A percentile compares a stretch with the other conserved stretches of the same genome.
Conservation (phyloP, 345 rosid species). For the Clausena lansium region DNA sequence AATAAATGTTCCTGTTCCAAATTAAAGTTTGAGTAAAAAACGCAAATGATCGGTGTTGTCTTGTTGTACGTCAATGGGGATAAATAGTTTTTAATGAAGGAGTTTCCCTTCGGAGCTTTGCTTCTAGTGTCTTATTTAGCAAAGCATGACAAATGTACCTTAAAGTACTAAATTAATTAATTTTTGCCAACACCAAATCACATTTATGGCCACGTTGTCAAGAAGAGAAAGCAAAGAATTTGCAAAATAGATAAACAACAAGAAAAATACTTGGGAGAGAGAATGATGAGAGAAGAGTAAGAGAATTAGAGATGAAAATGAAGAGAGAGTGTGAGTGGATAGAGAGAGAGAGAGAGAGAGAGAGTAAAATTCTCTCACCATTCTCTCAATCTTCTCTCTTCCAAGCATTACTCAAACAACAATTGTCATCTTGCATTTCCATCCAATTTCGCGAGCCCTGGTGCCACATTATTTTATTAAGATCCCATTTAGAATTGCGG, state of each 20-base stretch:
- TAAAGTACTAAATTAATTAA: neutral
- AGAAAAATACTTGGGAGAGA: too few relatives aligned
- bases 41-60: neutral
- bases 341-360: too few relatives aligned
- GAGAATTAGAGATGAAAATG: too few relatives aligned
- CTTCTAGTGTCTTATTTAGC: too few relatives aligned
- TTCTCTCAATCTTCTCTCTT: too few relatives aligned
- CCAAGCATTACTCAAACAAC: too few relatives aligned
- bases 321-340: too few relatives aligned
- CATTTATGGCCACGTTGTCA: neutral
- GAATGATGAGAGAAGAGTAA: too few relatives aligned
- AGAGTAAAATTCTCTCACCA: too few relatives aligned
- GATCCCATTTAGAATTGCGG: too few relatives aligned
- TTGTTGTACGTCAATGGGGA: neutral
- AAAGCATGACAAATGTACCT: neutral
- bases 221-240: neutral
- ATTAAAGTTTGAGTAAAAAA: neutral
- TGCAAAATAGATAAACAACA: neutral
- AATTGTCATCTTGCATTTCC: neutral
- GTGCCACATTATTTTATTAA: neutral
- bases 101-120: neutral
- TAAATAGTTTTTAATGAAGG: neutral
- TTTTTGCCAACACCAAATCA: neutral
- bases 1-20: too few relatives aligned
- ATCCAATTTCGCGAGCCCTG: neutral